Evolutionary conservation across 495 filamentous ascomycete species (phyloP).

Genomic region (Aspergillus leporis): DNA sequence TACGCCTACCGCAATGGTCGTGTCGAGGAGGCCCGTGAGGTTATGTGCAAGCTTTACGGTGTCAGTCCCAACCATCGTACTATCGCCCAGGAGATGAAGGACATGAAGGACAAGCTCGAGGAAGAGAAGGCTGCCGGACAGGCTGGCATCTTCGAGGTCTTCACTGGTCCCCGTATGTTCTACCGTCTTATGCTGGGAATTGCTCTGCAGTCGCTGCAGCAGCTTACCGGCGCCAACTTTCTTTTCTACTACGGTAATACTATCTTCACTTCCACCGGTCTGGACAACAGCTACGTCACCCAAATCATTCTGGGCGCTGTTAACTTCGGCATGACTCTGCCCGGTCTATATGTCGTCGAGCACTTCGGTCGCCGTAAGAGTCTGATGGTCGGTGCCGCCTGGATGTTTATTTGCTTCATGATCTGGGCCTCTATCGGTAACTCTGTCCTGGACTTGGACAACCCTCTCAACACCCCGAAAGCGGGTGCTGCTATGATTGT

Average conservation of each 20-base stretch:
- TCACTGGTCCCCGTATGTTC: slow-evolving; percentile 71
- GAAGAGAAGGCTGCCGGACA: slow-evolving; percentile 57
- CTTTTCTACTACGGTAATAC: slow-evolving; percentile 81
- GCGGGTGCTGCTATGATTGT: slow-evolving; percentile 75
- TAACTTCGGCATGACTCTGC: slow-evolving; percentile 72
- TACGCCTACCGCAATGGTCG: slow-evolving; percentile 66
- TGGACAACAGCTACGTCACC: slow-evolving; percentile 68
- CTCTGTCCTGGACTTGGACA: slow-evolving; percentile 55
- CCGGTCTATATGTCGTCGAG: slow-evolving; percentile 73
- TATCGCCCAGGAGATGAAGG: slow-evolving; percentile 67
- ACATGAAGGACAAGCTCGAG: slow-evolving; percentile 63
- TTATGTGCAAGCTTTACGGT: slow-evolving; percentile 72
- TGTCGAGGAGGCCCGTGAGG: slow-evolving; percentile 63
- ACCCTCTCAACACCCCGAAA: slow-evolving; percentile 51
- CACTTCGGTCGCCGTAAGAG: slow-evolving; percentile 66
- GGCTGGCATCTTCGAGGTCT: slow-evolving; percentile 61
- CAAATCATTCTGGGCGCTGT: slow-evolving; percentile 74
- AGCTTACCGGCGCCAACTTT: slow-evolving; percentile 75
- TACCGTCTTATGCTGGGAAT: slow-evolving; percentile 72
- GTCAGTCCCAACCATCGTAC: slow-evolving; percentile 61
- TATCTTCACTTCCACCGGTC: slow-evolving; percentile 68
- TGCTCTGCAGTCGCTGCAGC: slow-evolving; percentile 69
- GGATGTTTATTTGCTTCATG: slow-evolving; percentile 72
- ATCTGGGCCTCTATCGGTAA: slow-evolving; percentile 73
- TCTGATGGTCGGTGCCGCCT: slow-evolving; percentile 64